phyloP scores from a whole-genome alignment of 75 land plant species.

The Chamaecyparis obtusa region DNA sequence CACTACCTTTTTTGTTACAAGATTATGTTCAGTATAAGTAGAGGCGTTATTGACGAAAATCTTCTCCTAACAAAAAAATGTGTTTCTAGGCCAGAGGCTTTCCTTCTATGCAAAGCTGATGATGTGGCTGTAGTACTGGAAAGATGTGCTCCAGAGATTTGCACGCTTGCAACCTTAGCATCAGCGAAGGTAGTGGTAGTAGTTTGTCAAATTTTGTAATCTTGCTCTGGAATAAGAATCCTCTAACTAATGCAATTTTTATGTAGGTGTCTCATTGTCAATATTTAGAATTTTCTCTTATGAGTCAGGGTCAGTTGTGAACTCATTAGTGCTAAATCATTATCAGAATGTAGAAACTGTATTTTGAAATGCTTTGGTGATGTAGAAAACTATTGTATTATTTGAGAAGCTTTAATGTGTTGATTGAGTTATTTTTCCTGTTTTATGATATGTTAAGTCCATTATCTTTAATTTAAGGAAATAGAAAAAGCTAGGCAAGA shows the following conservation, averaged over 20 bases:
- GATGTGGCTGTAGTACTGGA: slow-evolving; percentile 27
- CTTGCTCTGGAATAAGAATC: background rate
- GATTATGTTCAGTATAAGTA: background rate
- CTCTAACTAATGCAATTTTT: background rate
- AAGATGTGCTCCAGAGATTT: slow-evolving; percentile 47
- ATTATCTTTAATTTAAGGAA: background rate
- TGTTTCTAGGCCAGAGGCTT: slow-evolving; percentile 60
- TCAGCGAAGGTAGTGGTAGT: slow-evolving; percentile 50
- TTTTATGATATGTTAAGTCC: background rate
- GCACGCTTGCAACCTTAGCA: slow-evolving; percentile 64
- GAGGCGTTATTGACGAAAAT: background rate
- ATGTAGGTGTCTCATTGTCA: background rate
- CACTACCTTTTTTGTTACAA: background rate
- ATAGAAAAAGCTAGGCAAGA: background rate
- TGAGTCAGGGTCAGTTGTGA: background rate
- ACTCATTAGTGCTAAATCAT: background rate
- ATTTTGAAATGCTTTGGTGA: no score
- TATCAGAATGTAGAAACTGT: no score
- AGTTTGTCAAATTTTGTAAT: background rate
- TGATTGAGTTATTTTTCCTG: background rate
- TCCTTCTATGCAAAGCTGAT: slow-evolving; percentile 44
- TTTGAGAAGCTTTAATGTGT: no score
- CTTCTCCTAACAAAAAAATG: background rate
- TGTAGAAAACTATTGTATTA: no score
- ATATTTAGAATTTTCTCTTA: background rate